phyloP scores from a whole-genome alignment of 176 grass and related monocot species.

The Tillandsia leiboldiana region DNA sequence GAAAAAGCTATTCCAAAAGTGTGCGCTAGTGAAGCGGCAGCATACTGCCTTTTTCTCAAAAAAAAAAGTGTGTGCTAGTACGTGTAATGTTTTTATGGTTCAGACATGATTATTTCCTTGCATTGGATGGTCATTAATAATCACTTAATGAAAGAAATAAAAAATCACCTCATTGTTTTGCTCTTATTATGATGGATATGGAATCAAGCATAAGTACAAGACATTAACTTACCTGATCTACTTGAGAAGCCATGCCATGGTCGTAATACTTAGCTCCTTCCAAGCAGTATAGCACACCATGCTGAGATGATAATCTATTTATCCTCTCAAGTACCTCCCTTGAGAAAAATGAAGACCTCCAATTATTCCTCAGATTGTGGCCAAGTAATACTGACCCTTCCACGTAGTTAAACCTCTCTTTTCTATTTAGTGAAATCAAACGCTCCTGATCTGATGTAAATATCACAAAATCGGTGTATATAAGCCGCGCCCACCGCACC shows the following conservation, averaged over 20 bases:
- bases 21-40: no score
- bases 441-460: conserved; percentile 40
- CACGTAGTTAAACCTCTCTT: conserved; percentile 10
- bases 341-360: conserved; percentile 13
- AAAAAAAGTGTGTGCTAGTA: no score
- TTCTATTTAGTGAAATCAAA: conserved; percentile 19
- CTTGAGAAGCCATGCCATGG: neutral
- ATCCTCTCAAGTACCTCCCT: neutral
- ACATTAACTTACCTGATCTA: conserved; percentile 6
- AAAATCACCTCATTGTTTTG: no score
- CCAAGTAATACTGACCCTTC: conserved; percentile 5
- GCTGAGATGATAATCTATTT: neutral
- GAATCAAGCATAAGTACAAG: neutral
- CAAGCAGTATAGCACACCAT: conserved; percentile 5
- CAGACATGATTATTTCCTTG: no score
- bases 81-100: no score
- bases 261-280: conserved; percentile 9
- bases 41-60: no score
- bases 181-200: neutral
- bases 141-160: no score
- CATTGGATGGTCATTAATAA: no score
- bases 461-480: conserved; percentile 28
- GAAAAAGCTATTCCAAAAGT: no score
- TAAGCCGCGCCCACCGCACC: conserved; percentile 41
- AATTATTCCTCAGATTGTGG: neutral